These are phyloP conservation scores for Setaria italica DNA, from an alignment of 202 grass and related monocot species.

Conservation along the genomic window DNA sequence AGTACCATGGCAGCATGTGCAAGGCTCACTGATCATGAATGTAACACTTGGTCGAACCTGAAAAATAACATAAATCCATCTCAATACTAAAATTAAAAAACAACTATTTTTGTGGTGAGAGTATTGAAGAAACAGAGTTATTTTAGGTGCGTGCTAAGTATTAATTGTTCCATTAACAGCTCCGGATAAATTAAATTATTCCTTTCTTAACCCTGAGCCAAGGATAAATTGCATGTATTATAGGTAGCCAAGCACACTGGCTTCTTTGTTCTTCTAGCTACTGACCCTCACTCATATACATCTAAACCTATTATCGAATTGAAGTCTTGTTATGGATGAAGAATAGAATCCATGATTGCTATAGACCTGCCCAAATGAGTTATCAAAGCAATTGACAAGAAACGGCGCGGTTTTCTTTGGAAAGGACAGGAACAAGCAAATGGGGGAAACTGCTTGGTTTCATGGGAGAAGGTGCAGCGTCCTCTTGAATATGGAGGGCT, in stretches of 20 bases:
- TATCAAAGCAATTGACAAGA: too few species aligned
- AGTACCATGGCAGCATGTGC: slow-evolving; percentile 85
- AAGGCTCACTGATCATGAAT: slow-evolving; percentile 94
- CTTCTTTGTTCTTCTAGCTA: slow-evolving; percentile 1
- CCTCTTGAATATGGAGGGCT: too few species aligned
- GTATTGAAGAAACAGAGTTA: neutral
- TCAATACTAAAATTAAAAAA: slow-evolving; percentile 22
- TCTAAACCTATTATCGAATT: neutral
- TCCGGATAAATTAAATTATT: neutral
- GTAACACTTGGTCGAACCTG: slow-evolving; percentile 90
- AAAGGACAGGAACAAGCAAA: too few species aligned
- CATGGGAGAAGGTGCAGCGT: too few species aligned
- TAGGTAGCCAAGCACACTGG: neutral
- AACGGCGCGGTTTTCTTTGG: too few species aligned
- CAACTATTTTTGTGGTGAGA: neutral
- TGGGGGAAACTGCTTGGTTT: too few species aligned
- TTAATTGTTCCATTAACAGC: slow-evolving; percentile 11
- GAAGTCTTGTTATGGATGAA: neutral
- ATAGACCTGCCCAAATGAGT: too few species aligned
- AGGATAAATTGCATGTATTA: neutral
- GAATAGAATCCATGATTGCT: too few species aligned
- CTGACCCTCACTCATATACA: neutral
- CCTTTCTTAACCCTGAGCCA: neutral
- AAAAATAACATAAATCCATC: slow-evolving; percentile 43
- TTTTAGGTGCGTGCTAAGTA: neutral